phyloP scores from a whole-genome alignment of 306 rosid species.

The Castanea mollissima region DNA sequence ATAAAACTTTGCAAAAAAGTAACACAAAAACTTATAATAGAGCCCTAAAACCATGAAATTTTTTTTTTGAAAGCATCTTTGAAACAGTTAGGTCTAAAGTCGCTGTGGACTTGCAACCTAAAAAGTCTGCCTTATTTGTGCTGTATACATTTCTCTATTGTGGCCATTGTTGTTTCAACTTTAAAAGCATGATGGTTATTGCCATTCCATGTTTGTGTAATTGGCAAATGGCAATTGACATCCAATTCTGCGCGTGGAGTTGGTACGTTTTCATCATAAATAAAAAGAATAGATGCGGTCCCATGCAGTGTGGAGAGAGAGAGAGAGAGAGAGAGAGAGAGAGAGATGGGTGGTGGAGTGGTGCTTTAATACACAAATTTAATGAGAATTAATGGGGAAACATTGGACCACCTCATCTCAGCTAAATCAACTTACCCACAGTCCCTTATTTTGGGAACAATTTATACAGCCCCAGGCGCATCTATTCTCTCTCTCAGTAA shows the following conservation, averaged over 20 bases:
- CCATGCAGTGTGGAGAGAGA: constrained; percentile 24
- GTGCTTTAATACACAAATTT: constrained; percentile 55
- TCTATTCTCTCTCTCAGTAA: constrained; percentile 23
- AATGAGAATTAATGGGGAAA: constrained; percentile 65
- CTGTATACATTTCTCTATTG: not conserved
- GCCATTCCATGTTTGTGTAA: not conserved
- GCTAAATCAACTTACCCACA: constrained; percentile 22
- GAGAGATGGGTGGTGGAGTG: constrained; percentile 44
- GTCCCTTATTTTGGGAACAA: constrained; percentile 60
- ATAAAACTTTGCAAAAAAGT: too few relatives aligned
- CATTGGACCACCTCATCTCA: constrained; percentile 85
- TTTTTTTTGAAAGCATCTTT: too few relatives aligned
- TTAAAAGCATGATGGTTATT: not conserved
- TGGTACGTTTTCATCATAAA: constrained; percentile 18
- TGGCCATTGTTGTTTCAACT: not conserved
- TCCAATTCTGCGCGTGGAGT: constrained; percentile 41
- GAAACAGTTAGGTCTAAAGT: too few relatives aligned
- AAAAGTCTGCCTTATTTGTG: too few relatives aligned
- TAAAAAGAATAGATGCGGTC: constrained; percentile 36
- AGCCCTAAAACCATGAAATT: too few relatives aligned
- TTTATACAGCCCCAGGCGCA: constrained; percentile 36
- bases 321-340: constrained; percentile 15
- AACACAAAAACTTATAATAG: too few relatives aligned
- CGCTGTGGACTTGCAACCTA: too few relatives aligned
- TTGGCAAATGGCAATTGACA: not conserved